Evolutionary conservation across 176 grass and related monocot genomes (phyloP), one percentile per base, ranked within the genome.

Genomic region (Chloris gayana): DNA sequence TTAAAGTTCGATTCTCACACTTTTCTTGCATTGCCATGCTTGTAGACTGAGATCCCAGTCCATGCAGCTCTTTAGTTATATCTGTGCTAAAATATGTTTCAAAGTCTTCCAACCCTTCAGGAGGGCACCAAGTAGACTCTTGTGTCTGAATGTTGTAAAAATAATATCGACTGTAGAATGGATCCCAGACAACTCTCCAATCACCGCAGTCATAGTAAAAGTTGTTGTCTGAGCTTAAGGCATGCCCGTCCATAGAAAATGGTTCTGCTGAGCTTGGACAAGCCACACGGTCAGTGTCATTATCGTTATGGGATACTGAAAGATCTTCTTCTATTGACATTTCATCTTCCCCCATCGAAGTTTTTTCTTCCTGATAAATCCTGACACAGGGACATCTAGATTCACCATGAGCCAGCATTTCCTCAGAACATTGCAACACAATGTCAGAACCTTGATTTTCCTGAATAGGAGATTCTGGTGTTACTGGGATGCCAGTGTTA

Each of bases 61-160:
- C 49, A 12, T 26, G 24, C n/a, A 60, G 49, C 32, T 64, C 74
- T 50, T 84, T 63, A 60, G 80, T 42, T 71, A 70, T 44, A 88
- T 50, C 75, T 53, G 61, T 83, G 85, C 60, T 84, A 70, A 26
- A 75, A 83, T 77, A 82, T 41, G 75, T 84, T 72, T 73, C 33
- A 77, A 89, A 83, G 81, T 93, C 67, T 67, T 91, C 90, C 90
- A 94, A 89, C 67, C 90, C 89, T 80, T 83, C 67, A 87, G 95
- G 95, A 78, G 83, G 90, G 26, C 81, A 80, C 95, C 95, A 98
- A 46, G 95, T 91, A 24, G 95, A 91, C 63, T 94, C 92, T 41
- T 91, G 81, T 82, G 95, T 89, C 58, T 84, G 67, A 24, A 87
- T 85, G 78, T 94, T 91, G 81, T 82, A 94, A 30, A 86, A 98